Base-by-base conservation (phyloP, 352 stramenopile species). In the Thalassiosira exigua region DNA sequence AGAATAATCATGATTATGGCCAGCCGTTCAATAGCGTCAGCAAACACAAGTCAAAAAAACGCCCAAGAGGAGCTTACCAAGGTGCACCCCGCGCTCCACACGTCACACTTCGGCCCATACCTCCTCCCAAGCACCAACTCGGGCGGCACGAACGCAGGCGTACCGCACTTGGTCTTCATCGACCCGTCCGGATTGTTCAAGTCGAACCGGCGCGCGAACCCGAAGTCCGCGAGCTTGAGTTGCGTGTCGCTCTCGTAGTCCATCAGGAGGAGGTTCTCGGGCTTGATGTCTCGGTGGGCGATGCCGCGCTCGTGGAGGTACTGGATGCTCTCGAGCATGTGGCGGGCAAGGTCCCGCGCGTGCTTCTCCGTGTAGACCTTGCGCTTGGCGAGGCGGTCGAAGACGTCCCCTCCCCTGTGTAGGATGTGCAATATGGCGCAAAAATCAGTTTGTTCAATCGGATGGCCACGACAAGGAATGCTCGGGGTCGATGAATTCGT, bases 341-440 rank as follows among this genome's bases (percentile, higher is more conserved):
- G 96, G 4, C 88, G 86, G 54, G 97, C 94, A 5, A 98, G 86
- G 42, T 95, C 88, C 19, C 96, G 86, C 3, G 96, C 96, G 80
- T 98, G 95, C 51, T 96, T 94, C 79, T 99, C 97, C 3, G 91
- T 98, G 86, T 98, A 99, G 52, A 91, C 95, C 56, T 96, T 96
- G 26, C 96, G 94, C 66, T 97, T 93, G 0, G 97, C 94, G 4
- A 99, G 91, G 33, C 95, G 89, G 64, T 98, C 96, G 87, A 99
- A 99, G 0, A 99, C 86, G 70, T 99, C 96, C 4, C 96, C 87
- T 1, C 58, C n/a, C 12, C 7, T 17, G 36, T 46, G 36, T 17
- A 46, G 36, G 36, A 46, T 9, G 17, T 46, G 36, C 9, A 46
- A 46, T 46, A 17, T 9, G 17, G 17, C 9, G 36, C 7, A 46